Conservation (phyloP, 2,329 filamentous ascomycete genomes). For the Gaeumannomyces tritici region DNA sequence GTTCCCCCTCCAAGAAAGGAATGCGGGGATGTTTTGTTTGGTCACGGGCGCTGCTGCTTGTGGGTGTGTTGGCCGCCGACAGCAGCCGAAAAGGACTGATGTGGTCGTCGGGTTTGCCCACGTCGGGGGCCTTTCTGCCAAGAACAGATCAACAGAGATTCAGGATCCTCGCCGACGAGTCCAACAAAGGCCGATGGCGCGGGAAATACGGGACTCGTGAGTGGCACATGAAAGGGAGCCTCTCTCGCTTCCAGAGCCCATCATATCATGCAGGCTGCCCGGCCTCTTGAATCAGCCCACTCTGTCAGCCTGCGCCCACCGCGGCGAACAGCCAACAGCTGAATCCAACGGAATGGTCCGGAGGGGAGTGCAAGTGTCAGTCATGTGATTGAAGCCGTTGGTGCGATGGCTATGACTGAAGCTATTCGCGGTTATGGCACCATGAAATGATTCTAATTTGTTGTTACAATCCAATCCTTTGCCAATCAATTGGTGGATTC, state of each 20-base stretch:
- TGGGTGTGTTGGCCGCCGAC: neutral
- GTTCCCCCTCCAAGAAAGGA: neutral
- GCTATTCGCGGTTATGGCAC: too few relatives aligned
- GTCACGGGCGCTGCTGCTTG: neutral
- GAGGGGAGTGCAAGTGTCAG: too few relatives aligned
- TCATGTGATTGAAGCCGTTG: neutral
- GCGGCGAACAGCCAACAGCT: neutral
- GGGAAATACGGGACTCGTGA: neutral
- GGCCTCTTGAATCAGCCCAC: neutral
- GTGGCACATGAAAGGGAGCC: neutral
- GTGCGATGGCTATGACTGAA: too few relatives aligned
- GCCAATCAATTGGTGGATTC: too few relatives aligned
- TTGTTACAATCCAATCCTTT: too few relatives aligned
- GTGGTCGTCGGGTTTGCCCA: neutral
- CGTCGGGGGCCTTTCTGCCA: neutral
- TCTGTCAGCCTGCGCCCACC: neutral
- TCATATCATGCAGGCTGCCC: neutral
- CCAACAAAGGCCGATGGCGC: neutral
- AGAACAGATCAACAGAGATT: neutral
- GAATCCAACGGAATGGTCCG: neutral
- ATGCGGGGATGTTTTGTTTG: neutral
- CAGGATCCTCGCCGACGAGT: too few relatives aligned
- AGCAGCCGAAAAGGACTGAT: neutral
- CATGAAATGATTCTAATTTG: too few relatives aligned
- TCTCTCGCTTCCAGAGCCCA: neutral